Evolutionary conservation across 805 yeast genomes (phyloP), one percentile per base, ranked within the genome.

Genomic region (Saccharomycopsis microspora): DNA sequence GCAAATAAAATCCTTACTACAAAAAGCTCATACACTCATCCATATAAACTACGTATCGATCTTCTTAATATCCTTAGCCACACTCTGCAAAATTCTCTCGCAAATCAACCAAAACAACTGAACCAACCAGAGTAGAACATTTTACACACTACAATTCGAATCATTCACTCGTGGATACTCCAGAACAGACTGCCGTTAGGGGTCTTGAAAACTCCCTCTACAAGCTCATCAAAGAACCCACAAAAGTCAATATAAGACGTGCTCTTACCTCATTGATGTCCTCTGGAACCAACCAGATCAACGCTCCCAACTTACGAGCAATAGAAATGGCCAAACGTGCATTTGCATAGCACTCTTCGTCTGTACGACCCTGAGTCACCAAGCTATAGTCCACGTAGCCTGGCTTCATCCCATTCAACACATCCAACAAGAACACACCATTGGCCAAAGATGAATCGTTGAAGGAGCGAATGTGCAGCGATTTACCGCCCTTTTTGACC

Each of bases 261-360:
- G 95, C 76, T 67, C 97, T 84, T 41, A 93, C 97, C 69, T 90
- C 97, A 59, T 82, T 85, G 60, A 93, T 93, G 69, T 93, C 98
- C 66, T 93, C 98, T n/a, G 98, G 98, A n/a, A 93, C 96, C 57
- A 93, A 75, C 97, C 97, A 93, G 60, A 93, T 93, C 63, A 93
- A 78, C 39, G 96, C 98, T 53, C 98, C 98, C 57, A 93, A 70
- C 67, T 93, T 93, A 75, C 98, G 84, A 35, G 98, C 98, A 60
- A 93, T 93, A 2, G 97, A 93, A 62, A 93, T 93, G 27, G 98
- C 98, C 63, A 93, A 76, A 70, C 86, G 84, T 27, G 97, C 98
- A 63, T 93, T 93, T 39, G 95, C 95, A 61, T 87, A 87, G 61
- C 74, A 77, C 55, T 90, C 96, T 52, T 87, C 96, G 11, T 83